These are phyloP conservation scores for Citrus sp. DNA, from an alignment of 345 rosid genomes.

Conservation along the genomic window DNA sequence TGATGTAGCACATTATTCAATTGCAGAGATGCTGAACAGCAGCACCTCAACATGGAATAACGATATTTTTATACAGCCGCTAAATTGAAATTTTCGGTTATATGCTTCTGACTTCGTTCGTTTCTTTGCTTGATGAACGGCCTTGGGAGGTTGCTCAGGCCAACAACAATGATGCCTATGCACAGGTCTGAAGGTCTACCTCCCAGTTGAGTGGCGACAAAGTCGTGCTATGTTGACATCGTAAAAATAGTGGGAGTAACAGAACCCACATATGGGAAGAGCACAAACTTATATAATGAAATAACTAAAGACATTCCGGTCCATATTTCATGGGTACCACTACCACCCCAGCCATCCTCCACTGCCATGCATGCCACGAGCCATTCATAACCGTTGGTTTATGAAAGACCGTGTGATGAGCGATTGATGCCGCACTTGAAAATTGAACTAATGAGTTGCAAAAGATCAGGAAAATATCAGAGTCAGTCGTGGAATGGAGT, in stretches of 20 bases:
- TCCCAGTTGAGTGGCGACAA: conserved; percentile 4
- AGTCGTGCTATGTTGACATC: conserved; percentile 2
- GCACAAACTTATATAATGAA: background rate
- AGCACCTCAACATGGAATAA: background rate
- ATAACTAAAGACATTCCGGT: background rate
- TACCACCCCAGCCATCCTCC: background rate
- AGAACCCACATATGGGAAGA: background rate
- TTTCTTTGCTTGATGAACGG: conserved; percentile 5
- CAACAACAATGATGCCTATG: background rate
- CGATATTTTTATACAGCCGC: too few relatives aligned
- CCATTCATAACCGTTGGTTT: background rate
- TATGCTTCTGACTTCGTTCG: background rate
- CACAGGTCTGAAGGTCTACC: background rate
- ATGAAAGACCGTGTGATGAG: background rate
- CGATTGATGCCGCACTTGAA: background rate
- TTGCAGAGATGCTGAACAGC: background rate
- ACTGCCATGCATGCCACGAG: too few relatives aligned
- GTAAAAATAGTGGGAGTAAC: background rate
- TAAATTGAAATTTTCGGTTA: background rate
- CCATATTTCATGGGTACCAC: background rate
- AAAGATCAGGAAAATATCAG: background rate
- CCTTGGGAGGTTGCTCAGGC: conserved; percentile 21
- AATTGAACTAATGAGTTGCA: background rate
- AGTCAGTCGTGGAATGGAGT: background rate
- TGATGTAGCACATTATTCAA: background rate